Base-by-base conservation (phyloP, 805 yeast species). In the Teunomyces stri region DNA sequence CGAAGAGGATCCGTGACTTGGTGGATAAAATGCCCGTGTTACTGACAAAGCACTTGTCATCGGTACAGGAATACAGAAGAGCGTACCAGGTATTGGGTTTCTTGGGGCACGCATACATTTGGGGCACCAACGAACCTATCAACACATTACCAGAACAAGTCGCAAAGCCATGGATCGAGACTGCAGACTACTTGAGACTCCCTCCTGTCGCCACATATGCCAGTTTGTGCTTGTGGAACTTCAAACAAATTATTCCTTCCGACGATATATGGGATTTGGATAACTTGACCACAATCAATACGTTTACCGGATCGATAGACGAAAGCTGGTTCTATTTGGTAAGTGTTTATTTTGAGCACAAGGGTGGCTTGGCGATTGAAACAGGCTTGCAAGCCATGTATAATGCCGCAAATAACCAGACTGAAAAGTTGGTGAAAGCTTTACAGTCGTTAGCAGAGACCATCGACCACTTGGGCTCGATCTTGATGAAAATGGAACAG, bases 321-420 rank as follows among this genome's bases (percentile, higher is more conserved):
- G 98, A 91, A 66, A 80, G 87, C 54, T 91, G 98, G 98, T 91
- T 91, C 64, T 91, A 89, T 64, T 71, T 90, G 49, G 92, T 91
- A 7, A 84, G 94, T 58, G 92, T 89, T 1, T 88, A 82, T 53
- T 88, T 92, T 59, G 98, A 91, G 66, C 77, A 81, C 55, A 81
- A 77, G 50, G 96, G 97, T 36, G 92, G 94, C 0, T 75, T 78
- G 10, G 80, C 89, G 47, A 69, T 91, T 35, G 72, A 74, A 2
- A 67, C 77, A 20, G 96, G 96, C 1, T 62, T 88, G 46, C 80
- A 80, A 27, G 88, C 92, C 0, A 74, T 89, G 40, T 69, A 71
- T 30, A 74, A 79, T 16, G 83, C 82, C 0, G 70, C 83, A 37
- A 67, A 68, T 2, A 70, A 76, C 42, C 68, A 85, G 42, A 48